Evolutionary conservation across 352 stramenopile species (phyloP), one percentile per base, ranked within the genome.

Genomic region (Phytophthora palmivora): DNA sequence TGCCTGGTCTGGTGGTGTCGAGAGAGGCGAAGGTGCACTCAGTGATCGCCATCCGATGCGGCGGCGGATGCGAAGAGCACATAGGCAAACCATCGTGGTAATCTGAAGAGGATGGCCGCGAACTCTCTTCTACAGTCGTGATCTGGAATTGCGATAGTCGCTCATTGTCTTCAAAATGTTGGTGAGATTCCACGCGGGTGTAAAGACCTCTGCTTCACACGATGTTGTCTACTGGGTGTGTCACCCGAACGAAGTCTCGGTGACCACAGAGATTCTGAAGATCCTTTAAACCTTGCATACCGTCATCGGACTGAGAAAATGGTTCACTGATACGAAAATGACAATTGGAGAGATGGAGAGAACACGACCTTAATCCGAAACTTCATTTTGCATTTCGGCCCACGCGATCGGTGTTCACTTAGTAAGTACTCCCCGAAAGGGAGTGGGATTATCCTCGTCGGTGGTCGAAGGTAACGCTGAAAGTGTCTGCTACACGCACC

Each of bases 71-170:
- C 44, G 26, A 58, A 16, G 16, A 52, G 51, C 50, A 63, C 46
- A 66, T 41, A 60, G 28, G 19, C 39, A 45, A 67, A 51, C 53
- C 44, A 67, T 44, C 58, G 41, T 62, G 50, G 58, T 52, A 42
- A 47, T 34, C 22, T 42, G 50, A 51, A 61, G 58, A 43, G 54
- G 36, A 52, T 4, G 12, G n/a, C 19, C 3, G 24, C 24, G 37
- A 50, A 48, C n/a, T 47, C 62, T 49, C 55, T 55, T 70, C 41
- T 70, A 70, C 55, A 43, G 21, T n/a, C 1, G 32, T 19, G 32
- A 37, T 50, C 34, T 34, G 21, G 22, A 24, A 47, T 60, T 66
- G 46, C 43, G 42, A 51, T 62, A 61, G 58, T 67, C 50, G 58
- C 9, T 18, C 24, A 34, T 28, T 46, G 24, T 34, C 30, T 4